A percentile compares a stretch with the other conserved stretches of the same genome.
phyloP scores from a whole-genome alignment of 768 basidiomycete genomes.

The Tulasnella sp. region DNA sequence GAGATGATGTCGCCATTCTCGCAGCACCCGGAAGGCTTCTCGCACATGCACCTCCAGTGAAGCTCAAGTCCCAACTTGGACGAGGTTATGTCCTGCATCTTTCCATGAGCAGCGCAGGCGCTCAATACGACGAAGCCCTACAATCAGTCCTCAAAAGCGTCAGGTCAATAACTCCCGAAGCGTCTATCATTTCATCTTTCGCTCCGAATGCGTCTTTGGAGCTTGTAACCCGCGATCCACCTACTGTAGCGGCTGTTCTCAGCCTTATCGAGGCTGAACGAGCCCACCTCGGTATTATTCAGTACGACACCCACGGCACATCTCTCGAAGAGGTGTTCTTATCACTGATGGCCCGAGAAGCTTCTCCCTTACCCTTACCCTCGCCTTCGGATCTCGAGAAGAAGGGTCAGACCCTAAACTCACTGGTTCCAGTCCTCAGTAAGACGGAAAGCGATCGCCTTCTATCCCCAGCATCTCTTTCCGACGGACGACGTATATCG shows the following conservation, averaged over 20 bases:
- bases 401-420: neutral
- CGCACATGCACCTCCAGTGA: slow-evolving; percentile 60
- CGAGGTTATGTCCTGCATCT: slow-evolving; percentile 59
- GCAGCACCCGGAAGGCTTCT: slow-evolving; percentile 65
- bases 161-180: slow-evolving; percentile 35
- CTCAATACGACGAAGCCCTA: slow-evolving; percentile 18
- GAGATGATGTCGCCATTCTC: slow-evolving; percentile 63
- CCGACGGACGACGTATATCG: slow-evolving; percentile 38
- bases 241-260: slow-evolving; percentile 44
- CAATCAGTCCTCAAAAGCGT: slow-evolving; percentile 34
- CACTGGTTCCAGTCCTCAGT: neutral
- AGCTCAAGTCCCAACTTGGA: slow-evolving; percentile 59
- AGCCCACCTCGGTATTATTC: slow-evolving; percentile 30
- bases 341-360: slow-evolving; percentile 40
- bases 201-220: slow-evolving; percentile 41
- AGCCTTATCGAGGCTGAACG: slow-evolving; percentile 35
- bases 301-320: slow-evolving; percentile 59
- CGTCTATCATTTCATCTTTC: slow-evolving; percentile 34
- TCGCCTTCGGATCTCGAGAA: slow-evolving; percentile 23
- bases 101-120: slow-evolving; percentile 29
- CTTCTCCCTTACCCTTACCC: slow-evolving; percentile 23
- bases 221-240: slow-evolving; percentile 48
- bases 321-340: slow-evolving; percentile 78
- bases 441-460: neutral
- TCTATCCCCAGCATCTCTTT: neutral